phyloP scores from a whole-genome alignment of 176 grass and related monocot species.

The Oryza glumipatula region DNA sequence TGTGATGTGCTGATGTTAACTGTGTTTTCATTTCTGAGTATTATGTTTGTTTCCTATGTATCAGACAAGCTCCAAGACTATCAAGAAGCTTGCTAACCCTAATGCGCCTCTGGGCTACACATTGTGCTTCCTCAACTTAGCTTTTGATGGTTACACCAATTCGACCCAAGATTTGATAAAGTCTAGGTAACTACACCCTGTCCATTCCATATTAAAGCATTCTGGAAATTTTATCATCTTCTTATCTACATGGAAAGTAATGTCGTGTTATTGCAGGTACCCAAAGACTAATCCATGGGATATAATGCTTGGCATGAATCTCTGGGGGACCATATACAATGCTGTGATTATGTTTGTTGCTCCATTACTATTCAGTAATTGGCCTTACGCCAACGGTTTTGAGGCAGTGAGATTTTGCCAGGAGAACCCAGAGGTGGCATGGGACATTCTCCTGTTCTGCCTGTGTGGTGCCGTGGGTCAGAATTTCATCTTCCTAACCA shows the following conservation, averaged over 20 bases:
- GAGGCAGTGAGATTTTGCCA: constrained; percentile 81
- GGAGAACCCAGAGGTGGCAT: constrained; percentile 86
- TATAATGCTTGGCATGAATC: constrained; percentile 99
- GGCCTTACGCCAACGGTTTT: constrained; percentile 83
- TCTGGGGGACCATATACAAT: constrained; percentile 96
- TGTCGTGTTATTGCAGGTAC: constrained; percentile 51
- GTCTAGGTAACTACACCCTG: constrained; percentile 60
- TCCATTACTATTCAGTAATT: constrained; percentile 65
- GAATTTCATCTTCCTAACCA: constrained; percentile 99
- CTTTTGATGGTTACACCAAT: constrained; percentile 97
- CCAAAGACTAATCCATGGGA: constrained; percentile 95
- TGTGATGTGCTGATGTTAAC: background rate
- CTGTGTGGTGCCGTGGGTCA: constrained; percentile 84
- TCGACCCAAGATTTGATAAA: constrained; percentile 98
- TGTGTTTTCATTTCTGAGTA: constrained; percentile 13
- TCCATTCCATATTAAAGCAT: background rate
- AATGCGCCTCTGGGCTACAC: constrained; percentile 92
- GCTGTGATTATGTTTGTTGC: constrained; percentile 78
- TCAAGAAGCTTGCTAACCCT: constrained; percentile 97
- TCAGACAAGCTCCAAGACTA: constrained; percentile 98
- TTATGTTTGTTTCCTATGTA: constrained; percentile 27
- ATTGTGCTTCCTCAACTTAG: constrained; percentile 98
- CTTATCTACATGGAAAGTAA: constrained; percentile 8
- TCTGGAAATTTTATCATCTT: constrained; percentile 8
- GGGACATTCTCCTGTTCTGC: constrained; percentile 91